Base-by-base conservation (phyloP, 1,284 basidiomycete genomes). In the Ceratobasidium sp. region DNA sequence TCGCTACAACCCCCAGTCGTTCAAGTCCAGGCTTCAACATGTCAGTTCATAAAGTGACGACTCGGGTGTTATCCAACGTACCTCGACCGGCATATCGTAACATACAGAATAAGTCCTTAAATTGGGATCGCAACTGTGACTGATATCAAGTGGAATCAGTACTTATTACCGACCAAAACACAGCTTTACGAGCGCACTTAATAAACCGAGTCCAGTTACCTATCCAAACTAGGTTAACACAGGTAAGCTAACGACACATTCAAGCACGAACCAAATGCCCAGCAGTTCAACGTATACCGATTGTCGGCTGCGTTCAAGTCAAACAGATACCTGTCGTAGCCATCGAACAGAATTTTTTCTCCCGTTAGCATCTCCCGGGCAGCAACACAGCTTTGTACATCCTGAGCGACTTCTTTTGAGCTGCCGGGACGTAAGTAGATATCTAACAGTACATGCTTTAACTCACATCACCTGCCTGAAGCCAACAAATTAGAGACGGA, bases 121-220 rank as follows among this genome's bases (percentile, higher is more conserved):
- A 33, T 79, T 79, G 0, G 79, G 79, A 12, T 73, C 67, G 55
- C 79, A 79, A 40, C 61, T 58, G 46, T 79, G 79, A 42, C 79
- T n/a, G n/a, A n/a, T 51, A 20, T 15, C 10, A 10, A 49, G 5
- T n/a, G 44, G 26, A 33, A 18, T 53, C 3, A 66, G 33, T 28
- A 0, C n/a, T n/a, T 40, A 12, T 23, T 15, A 12, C 3, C 1
- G 23, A 9, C 7, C 26, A 20, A 26, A 6, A 7, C 23, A 39
- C 3, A 20, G 23, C 12, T n/a, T 15, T 70, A 55, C 1, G 28
- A 40, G 49, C 78, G 60, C 44, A 79, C 79, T 79, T 79, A 26
- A 79, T 71, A 33, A 79, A 79, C 9, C 79, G 44, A 6, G 69
- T 78, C 79, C 79, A 79, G 39, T 79, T 79, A 9, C 79, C 78